Conservation (phyloP, 495 filamentous ascomycete species). For the Aspergillus leporis region DNA sequence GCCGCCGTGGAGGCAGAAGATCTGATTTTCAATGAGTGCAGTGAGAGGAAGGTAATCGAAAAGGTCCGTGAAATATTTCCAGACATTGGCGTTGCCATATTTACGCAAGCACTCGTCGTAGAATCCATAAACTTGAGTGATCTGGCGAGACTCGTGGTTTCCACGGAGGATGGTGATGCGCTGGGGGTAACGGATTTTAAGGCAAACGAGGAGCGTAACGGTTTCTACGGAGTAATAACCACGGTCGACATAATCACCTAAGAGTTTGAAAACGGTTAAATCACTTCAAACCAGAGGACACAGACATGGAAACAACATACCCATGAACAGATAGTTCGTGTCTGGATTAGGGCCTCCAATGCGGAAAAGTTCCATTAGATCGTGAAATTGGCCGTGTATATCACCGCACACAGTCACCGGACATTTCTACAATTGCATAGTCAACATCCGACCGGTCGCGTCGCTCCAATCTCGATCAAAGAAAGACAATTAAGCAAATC, state of each 20-base stretch:
- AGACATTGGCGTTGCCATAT: constrained; percentile 98
- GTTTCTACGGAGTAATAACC: constrained; percentile 98
- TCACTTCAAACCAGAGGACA: not conserved
- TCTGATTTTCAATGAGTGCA: constrained; percentile 98
- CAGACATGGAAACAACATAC: constrained; percentile 43
- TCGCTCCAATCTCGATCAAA: not conserved
- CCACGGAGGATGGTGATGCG: constrained; percentile 96
- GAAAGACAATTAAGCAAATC: constrained; percentile 20
- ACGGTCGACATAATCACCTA: constrained; percentile 94
- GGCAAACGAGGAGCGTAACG: constrained; percentile 86
- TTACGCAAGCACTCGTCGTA: constrained; percentile 97
- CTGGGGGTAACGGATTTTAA: constrained; percentile 95
- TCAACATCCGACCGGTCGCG: constrained; percentile 21
- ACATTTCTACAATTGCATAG: constrained; percentile 66
- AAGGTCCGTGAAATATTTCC: constrained; percentile 99
- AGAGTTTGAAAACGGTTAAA: not conserved
- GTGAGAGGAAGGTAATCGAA: constrained; percentile 99
- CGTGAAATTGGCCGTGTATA: constrained; percentile 92
- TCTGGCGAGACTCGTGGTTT: constrained; percentile 96
- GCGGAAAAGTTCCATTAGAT: constrained; percentile 92
- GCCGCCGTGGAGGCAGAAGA: constrained; percentile 98
- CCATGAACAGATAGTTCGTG: constrained; percentile 96
- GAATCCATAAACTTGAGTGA: constrained; percentile 97
- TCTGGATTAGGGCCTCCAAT: constrained; percentile 90
- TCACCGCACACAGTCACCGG: constrained; percentile 92